Conservation (phyloP, 441 rosid genomes). For the Biscutella auriculata region DNA sequence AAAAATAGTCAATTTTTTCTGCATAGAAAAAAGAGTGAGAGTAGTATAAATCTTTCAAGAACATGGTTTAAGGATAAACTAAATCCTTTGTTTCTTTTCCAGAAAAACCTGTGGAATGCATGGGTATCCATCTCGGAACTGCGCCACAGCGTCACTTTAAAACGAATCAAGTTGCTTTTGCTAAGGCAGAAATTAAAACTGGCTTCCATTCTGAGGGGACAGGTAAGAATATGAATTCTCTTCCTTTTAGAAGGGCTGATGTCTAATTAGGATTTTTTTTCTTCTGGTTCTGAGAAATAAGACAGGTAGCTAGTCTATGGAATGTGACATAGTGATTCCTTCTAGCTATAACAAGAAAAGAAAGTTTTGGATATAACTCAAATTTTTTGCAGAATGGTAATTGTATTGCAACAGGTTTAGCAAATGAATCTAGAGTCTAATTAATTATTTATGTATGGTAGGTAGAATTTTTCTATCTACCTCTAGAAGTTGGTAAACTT, state of each 20-base stretch:
- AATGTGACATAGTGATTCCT: constrained; percentile 7
- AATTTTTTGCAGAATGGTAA: not conserved
- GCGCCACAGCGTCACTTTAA: constrained; percentile 47
- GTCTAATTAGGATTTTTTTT: not conserved
- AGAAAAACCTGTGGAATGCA: constrained; percentile 61
- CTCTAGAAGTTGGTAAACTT: constrained; percentile 4
- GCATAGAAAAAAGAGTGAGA: too few relatives aligned
- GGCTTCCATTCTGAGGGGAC: constrained; percentile 50
- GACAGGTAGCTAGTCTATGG: not conserved
- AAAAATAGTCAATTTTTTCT: too few relatives aligned
- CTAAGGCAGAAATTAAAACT: constrained; percentile 52
- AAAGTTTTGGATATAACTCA: constrained; percentile 3
- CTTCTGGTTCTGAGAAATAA: not conserved
- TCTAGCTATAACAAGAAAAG: not conserved
- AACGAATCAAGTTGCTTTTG: constrained; percentile 51
- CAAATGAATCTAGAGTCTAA: not conserved
- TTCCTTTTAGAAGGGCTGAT: constrained; percentile 5
- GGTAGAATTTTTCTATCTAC: constrained; percentile 3
- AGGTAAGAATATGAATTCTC: constrained; percentile 37
- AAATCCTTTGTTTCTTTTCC: constrained; percentile 15
- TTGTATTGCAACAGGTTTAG: not conserved
- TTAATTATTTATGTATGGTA: constrained; percentile 1
- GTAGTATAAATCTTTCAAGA: too few relatives aligned
- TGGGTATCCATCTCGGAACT: constrained; percentile 60
- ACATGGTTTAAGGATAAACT: too few relatives aligned